These are phyloP conservation scores for Periglandula ipomoeae DNA, from an alignment of 2,329 filamentous ascomycete genomes.

Conservation along the genomic window DNA sequence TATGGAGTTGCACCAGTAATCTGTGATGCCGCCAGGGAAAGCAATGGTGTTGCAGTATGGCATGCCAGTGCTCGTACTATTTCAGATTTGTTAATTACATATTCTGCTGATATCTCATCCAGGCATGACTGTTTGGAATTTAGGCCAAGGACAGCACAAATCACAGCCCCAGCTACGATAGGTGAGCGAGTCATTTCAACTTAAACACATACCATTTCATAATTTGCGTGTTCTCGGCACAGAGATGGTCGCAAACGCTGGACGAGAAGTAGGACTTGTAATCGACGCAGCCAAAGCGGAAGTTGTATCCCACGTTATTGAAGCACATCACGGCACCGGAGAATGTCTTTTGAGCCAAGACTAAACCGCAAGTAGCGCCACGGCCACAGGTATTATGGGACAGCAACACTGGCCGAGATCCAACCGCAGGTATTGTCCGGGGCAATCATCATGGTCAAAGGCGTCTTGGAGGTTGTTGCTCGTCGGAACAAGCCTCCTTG, in stretches of 20 bases:
- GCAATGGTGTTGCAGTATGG: slow-evolving; percentile 38
- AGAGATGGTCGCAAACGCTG: slow-evolving; percentile 31
- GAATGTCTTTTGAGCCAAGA: slow-evolving; percentile 19
- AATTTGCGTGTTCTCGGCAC: slow-evolving; percentile 29
- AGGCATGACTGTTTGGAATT: not conserved
- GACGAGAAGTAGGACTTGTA: slow-evolving; percentile 23
- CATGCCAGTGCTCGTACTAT: slow-evolving; percentile 24
- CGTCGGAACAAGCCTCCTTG: slow-evolving; percentile 3
- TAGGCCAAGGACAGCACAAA: not conserved
- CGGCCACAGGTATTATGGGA: slow-evolving; percentile 30
- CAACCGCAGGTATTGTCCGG: slow-evolving; percentile 44
- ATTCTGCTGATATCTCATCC: no score
- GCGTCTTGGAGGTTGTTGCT: not conserved
- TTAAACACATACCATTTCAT: slow-evolving; percentile 33
- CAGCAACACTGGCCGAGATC: slow-evolving; percentile 30
- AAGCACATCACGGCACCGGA: slow-evolving; percentile 36
- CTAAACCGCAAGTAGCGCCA: slow-evolving; percentile 29
- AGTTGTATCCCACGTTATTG: slow-evolving; percentile 21
- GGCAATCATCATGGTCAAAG: slow-evolving; percentile 25
- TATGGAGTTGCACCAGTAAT: slow-evolving; percentile 34
- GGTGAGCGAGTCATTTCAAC: not conserved
- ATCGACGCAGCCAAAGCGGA: slow-evolving; percentile 30
- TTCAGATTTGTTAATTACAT: not conserved
- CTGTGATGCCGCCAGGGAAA: slow-evolving; percentile 30
- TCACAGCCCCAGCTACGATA: no score